Conservation (phyloP, 331 rosid species). For the Quercus lobata region DNA sequence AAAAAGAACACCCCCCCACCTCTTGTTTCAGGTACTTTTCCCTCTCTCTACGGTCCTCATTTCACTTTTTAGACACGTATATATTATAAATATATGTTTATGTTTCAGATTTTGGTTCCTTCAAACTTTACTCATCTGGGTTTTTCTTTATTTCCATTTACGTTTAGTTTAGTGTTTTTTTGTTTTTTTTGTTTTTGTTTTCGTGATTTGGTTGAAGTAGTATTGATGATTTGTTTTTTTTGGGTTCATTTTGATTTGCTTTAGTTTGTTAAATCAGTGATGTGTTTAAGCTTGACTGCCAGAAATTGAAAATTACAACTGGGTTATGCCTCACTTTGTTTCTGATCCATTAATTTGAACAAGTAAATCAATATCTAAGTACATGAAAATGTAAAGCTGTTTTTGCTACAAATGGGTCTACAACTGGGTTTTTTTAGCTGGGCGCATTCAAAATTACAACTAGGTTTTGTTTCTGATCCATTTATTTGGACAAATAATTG, state of each 20-base stretch:
- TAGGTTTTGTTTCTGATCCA: slow-evolving; percentile 6
- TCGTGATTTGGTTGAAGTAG: not conserved
- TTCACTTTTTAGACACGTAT: not conserved
- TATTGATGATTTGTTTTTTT: not conserved
- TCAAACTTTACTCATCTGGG: not conserved
- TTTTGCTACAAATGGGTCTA: not conserved
- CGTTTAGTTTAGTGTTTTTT: not conserved
- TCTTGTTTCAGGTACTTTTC: slow-evolving; percentile 36
- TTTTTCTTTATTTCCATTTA: not conserved
- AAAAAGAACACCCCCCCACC: not conserved
- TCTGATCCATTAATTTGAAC: slow-evolving; percentile 25
- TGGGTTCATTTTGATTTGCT: not conserved
- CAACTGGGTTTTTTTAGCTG: not conserved
- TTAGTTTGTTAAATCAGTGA: too few species aligned
- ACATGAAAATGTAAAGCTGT: too few species aligned
- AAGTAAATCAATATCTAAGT: slow-evolving; percentile 2
- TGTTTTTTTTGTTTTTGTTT: too few species aligned
- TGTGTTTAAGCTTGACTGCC: not conserved
- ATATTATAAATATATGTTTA: not conserved
- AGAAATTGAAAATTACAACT: slow-evolving; percentile 3
- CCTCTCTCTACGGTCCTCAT: slow-evolving; percentile 17
- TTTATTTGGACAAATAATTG: not conserved
- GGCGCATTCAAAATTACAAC: not conserved
- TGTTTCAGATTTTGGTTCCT: not conserved
- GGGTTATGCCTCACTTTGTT: slow-evolving; percentile 16